phyloP scores from a whole-genome alignment of 2,329 filamentous ascomycete species.

The Botrytis galanthina region DNA sequence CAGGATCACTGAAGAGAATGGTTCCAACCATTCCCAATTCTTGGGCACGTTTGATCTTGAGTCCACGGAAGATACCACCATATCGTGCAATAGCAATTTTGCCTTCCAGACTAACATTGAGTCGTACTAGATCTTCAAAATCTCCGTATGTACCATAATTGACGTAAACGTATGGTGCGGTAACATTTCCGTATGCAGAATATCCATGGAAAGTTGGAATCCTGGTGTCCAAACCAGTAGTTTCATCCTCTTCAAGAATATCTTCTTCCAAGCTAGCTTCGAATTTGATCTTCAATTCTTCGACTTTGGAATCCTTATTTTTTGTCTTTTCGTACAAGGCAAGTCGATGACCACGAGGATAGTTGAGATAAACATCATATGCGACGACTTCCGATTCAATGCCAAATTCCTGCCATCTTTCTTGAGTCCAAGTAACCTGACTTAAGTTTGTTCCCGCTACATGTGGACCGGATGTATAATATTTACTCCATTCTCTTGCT shows the following conservation, averaged over 20 bases:
- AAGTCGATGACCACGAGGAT: conserved; percentile 68
- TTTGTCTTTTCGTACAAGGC: conserved; percentile 57
- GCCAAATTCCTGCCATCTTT: conserved; percentile 71
- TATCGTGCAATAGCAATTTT: conserved; percentile 89
- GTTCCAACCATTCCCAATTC: conserved; percentile 86
- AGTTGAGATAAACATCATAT: conserved; percentile 78
- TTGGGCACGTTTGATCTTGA: conserved; percentile 91
- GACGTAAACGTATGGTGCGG: conserved; percentile 79
- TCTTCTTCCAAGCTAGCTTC: conserved; percentile 83
- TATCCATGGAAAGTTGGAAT: conserved; percentile 95
- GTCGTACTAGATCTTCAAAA: conserved; percentile 74
- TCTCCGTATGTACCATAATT: conserved; percentile 89
- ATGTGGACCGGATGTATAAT: conserved; percentile 75
- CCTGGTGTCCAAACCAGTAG: conserved; percentile 66
- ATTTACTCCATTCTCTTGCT: conserved; percentile 69
- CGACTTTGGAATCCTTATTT: conserved; percentile 41
- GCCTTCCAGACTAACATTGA: conserved; percentile 72
- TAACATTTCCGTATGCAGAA: conserved; percentile 88
- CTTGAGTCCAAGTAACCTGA: conserved; percentile 68
- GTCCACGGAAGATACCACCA: conserved; percentile 79
- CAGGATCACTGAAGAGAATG: conserved; percentile 83
- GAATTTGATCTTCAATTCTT: conserved; percentile 66
- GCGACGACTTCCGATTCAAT: conserved; percentile 61
- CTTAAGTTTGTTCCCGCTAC: conserved; percentile 75
- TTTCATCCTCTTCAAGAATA: conserved; percentile 77